Evolutionary conservation across 2,329 filamentous ascomycete genomes (phyloP), one percentile per base, ranked within the genome.

Genomic region (Monilinia fructigena): DNA sequence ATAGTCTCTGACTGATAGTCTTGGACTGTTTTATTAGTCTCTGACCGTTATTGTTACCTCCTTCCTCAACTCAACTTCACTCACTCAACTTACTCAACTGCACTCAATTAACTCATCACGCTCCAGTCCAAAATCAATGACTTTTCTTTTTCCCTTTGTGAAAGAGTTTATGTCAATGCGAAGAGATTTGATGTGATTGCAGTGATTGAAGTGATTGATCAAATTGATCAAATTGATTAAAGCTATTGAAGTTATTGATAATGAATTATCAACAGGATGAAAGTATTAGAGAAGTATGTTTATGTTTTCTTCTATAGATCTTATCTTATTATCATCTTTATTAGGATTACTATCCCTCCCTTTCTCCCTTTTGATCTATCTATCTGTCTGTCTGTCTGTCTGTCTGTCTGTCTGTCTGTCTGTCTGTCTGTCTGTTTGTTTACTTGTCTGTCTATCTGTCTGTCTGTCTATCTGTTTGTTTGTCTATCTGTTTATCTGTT

Each of bases 201-300:
- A n/a, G 58, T 61, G 45, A 61, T 50, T 61, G 45, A 50, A 50
- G 20, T 5, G 10, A 50, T 20, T 18, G 16, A 35, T 48, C 18
- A 28, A 48, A 12, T 2, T 50, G 11, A 31, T 31, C 14, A 55
- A 23, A 56, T 23, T 35, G 20, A 47, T 47, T 47, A 16, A n/a
- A n/a, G n/a, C n/a, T n/a, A 48, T n/a, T 48, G 20, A 48, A 48
- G 45, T 23, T 48, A 50, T 35, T 6, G 28, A 65, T 54, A 23
- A 66, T 66, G 63, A 66, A 66, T 66, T 18, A 50, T 38, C 55
- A 66, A 58, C 63, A 66, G 16, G 47, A 66, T 53, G 55, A 53
- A 61, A 55, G 52, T n/a, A 54, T 66, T 26, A 45, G 38, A 45
- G 52, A 66, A 61, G 63, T 66, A 56, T 35, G 38, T 50, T 42